Percentiles rank a stretch among this genome's conserved stretches.
These are phyloP conservation scores for Phoma herbarum DNA, from an alignment of 2,329 filamentous ascomycete species.

Conservation along the genomic window DNA sequence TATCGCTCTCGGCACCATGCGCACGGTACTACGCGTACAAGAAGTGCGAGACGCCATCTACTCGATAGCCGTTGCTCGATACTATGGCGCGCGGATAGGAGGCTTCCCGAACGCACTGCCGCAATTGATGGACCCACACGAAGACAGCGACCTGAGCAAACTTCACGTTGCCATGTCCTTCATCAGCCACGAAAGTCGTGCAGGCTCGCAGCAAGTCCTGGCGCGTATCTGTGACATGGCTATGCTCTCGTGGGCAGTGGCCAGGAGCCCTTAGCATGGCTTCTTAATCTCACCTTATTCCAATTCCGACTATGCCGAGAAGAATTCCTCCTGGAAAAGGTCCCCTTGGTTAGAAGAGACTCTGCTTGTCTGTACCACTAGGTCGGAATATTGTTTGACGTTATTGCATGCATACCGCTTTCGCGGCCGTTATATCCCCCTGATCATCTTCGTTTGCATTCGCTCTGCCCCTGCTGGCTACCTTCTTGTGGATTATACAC, in stretches of 20 bases:
- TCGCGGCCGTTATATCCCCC: slow-evolving; percentile 23
- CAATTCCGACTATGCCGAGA: background rate
- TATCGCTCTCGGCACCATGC: slow-evolving; percentile 70
- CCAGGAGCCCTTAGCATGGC: slow-evolving; percentile 24
- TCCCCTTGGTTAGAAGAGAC: too few relatives aligned
- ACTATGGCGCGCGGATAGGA: slow-evolving; percentile 69
- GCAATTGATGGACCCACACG: slow-evolving; percentile 35
- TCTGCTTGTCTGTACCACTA: slow-evolving; percentile 16
- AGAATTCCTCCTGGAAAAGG: background rate
- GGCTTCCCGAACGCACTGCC: slow-evolving; percentile 56
- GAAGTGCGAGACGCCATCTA: slow-evolving; percentile 93
- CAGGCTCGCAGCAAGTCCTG: slow-evolving; percentile 58
- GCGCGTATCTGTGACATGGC: slow-evolving; percentile 60
- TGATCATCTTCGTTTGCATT: slow-evolving; percentile 26
- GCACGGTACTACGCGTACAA: slow-evolving; percentile 76
- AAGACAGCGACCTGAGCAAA: slow-evolving; percentile 53
- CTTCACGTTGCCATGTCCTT: slow-evolving; percentile 59
- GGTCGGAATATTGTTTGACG: slow-evolving; percentile 18
- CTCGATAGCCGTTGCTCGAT: slow-evolving; percentile 81
- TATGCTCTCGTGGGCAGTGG: slow-evolving; percentile 54
- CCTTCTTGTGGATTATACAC: slow-evolving; percentile 14
- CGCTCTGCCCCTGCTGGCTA: slow-evolving; percentile 14
- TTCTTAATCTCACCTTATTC: background rate
- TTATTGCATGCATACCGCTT: slow-evolving; percentile 22
- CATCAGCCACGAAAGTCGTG: slow-evolving; percentile 57